phyloP scores from a whole-genome alignment of 306 rosid species.

The Cicer bijugum region DNA sequence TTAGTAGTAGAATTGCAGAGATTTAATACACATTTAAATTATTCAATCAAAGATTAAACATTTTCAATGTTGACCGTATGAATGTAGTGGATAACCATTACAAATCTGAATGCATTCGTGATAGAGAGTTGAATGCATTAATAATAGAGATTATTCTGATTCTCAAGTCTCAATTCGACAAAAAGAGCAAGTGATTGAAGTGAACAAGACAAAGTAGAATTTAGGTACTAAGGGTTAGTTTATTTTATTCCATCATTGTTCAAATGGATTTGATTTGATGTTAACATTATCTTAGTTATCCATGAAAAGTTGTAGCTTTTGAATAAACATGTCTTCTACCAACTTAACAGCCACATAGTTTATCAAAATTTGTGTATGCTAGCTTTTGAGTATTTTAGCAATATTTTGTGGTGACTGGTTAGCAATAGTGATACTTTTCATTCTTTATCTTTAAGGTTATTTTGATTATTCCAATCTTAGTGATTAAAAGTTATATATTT shows the following conservation, averaged over 20 bases:
- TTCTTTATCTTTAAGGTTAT: conserved; percentile 39
- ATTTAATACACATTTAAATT: too few species aligned
- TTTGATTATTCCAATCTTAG: conserved; percentile 40
- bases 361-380: conserved; percentile 18
- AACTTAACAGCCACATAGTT: conserved; percentile 32
- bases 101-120: too few species aligned
- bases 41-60: too few species aligned
- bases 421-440: conserved; percentile 15
- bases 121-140: too few species aligned
- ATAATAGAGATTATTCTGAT: too few species aligned
- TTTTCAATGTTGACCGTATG: too few species aligned
- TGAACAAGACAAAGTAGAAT: conserved; percentile 42
- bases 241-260: conserved; percentile 36
- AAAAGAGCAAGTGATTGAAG: neutral
- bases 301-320: conserved; percentile 44
- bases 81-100: too few species aligned
- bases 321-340: conserved; percentile 32
- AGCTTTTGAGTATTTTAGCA: conserved; percentile 28
- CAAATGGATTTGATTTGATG: conserved; percentile 41
- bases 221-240: conserved; percentile 24
- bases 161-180: too few species aligned
- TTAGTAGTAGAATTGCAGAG: too few species aligned
- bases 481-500: conserved; percentile 8
- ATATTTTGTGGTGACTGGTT: conserved; percentile 25
- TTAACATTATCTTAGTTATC: conserved; percentile 30